Percentiles rank a stretch among this genome's conserved stretches.
phyloP scores from a whole-genome alignment of 2,329 filamentous ascomycete genomes.

The Sarocladium kiliense region DNA sequence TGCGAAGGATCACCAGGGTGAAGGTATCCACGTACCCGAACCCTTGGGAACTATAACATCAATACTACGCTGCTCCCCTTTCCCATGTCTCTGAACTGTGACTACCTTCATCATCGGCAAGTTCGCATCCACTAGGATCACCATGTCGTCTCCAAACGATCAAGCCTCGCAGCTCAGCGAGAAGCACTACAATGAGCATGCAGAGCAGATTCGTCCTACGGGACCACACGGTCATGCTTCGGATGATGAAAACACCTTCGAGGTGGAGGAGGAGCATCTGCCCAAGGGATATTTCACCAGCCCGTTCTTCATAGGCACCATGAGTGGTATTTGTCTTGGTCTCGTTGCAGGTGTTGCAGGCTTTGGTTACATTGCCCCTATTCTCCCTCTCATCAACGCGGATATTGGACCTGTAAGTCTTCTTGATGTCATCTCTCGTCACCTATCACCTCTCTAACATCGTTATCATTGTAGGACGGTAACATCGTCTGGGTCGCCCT shows the following conservation, averaged over 20 bases:
- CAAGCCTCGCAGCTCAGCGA: constrained; percentile 3
- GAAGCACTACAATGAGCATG: constrained; percentile 3
- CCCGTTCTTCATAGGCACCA: constrained; percentile 21
- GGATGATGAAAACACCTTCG: constrained; percentile 15
- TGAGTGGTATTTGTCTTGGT: constrained; percentile 19
- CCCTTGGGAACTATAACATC: not conserved
- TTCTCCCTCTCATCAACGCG: constrained; percentile 16
- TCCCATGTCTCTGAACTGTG: too few species aligned
- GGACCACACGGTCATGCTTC: not conserved
- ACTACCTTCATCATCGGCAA: too few species aligned
- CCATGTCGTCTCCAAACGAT: not conserved
- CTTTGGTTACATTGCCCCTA: constrained; percentile 20
- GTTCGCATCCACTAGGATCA: not conserved
- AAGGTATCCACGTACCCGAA: not conserved
- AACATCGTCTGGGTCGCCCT: constrained; percentile 26
- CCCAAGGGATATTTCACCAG: constrained; percentile 21
- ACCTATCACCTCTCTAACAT: not conserved
- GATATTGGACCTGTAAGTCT: constrained; percentile 16
- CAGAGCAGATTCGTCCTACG: not conserved
- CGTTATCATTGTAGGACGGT: constrained; percentile 11
- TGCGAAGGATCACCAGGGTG: not conserved
- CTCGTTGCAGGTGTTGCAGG: constrained; percentile 23
- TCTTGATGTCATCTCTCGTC: not conserved
- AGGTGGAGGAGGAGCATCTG: constrained; percentile 15
- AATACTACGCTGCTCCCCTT: not conserved